Evolutionary conservation across 2,329 filamentous ascomycete species (phyloP).

Genomic region (Aspergillus ibericus): DNA sequence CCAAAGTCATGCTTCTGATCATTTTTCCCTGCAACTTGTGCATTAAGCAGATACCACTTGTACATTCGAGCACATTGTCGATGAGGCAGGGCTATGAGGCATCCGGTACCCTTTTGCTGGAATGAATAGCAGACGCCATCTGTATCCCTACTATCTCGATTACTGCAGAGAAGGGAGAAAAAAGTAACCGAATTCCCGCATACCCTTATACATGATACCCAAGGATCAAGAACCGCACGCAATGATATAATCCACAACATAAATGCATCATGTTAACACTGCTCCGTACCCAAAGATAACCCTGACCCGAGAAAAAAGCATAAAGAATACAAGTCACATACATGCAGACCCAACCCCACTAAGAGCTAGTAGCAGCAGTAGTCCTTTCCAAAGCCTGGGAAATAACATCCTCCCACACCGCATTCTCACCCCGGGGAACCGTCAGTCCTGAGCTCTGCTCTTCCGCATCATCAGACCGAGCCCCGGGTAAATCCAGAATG

Average conservation of each 20-base stretch:
- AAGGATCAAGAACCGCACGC: no score
- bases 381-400: constrained; percentile 19
- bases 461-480: constrained; percentile 2
- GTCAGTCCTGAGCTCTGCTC: constrained; percentile 22
- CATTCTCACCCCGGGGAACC: constrained; percentile 27
- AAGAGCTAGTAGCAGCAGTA: not conserved
- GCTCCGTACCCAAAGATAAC: not conserved
- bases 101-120: no score
- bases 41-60: not conserved
- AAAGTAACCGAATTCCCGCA: no score
- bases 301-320: not conserved
- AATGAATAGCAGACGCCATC: no score
- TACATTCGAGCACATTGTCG: not conserved
- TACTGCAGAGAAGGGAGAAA: no score
- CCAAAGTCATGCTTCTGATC: not conserved
- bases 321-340: not conserved
- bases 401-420: constrained; percentile 43
- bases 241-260: not conserved
- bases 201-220: no score
- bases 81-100: not conserved
- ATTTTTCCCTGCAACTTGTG: not conserved
- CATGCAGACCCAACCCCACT: not conserved
- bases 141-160: no score
- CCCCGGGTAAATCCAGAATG: constrained; percentile 40
- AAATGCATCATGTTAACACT: not conserved